Evolutionary conservation across 1,284 basidiomycete species (phyloP).

Genomic region (Pulveroboletus sp.): DNA sequence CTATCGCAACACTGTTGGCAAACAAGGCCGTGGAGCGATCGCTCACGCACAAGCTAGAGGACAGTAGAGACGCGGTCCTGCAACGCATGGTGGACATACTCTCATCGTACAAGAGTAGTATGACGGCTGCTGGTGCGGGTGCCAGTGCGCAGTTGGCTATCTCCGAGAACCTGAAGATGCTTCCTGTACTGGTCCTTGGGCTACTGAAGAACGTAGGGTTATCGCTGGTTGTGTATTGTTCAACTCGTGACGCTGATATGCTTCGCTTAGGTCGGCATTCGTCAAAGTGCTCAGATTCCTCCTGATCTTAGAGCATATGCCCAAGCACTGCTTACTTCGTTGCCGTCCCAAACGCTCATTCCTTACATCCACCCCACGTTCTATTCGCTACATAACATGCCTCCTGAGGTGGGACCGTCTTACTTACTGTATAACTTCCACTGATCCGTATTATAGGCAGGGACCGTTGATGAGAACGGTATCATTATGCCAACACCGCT

Average conservation of each 20-base stretch:
- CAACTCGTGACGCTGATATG: constrained; percentile 5
- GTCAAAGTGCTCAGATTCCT: constrained; percentile 95
- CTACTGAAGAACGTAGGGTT: constrained; percentile 86
- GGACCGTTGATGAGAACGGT: constrained; percentile 79
- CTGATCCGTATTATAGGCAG: constrained; percentile 51
- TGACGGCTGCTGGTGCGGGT: constrained; percentile 91
- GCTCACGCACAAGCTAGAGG: constrained; percentile 89
- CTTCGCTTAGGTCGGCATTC: constrained; percentile 74
- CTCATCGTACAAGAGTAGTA: constrained; percentile 92
- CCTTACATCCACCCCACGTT: constrained; percentile 95
- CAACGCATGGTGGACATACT: constrained; percentile 92
- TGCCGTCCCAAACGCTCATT: constrained; percentile 89
- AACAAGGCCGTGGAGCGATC: constrained; percentile 98
- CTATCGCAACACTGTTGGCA: constrained; percentile 85
- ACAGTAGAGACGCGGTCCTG: constrained; percentile 88
- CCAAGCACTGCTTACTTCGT: constrained; percentile 87
- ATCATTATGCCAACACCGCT: constrained; percentile 85
- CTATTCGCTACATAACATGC: constrained; percentile 97
- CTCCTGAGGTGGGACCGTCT: constrained; percentile 65
- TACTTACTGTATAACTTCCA: background rate
- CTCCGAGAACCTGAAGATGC: constrained; percentile 90
- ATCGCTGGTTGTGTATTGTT: background rate
- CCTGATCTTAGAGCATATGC: constrained; percentile 96
- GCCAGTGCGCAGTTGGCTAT: constrained; percentile 94
- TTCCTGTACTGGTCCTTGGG: constrained; percentile 88